These are phyloP conservation scores for Alternaria ventricosa DNA, from an alignment of 2,329 filamentous ascomycete genomes.

Conservation along the genomic window DNA sequence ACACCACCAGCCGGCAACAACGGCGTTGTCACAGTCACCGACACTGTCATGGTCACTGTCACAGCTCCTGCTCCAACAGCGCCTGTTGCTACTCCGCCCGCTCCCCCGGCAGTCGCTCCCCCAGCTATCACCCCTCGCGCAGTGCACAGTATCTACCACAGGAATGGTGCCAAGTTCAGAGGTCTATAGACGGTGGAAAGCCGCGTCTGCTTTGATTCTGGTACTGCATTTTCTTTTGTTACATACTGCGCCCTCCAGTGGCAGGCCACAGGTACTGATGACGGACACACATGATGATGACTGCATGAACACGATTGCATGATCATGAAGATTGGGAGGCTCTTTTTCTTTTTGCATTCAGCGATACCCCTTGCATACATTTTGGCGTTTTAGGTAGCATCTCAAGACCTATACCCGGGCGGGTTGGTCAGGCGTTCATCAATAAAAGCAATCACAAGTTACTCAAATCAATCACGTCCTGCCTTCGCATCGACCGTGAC, in stretches of 20 bases:
- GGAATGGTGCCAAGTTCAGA: slow-evolving; percentile 36
- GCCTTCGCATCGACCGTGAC: not conserved
- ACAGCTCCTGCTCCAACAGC: slow-evolving; percentile 22
- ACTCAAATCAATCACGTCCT: too few relatives aligned
- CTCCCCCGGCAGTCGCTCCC: slow-evolving; percentile 1
- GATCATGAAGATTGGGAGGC: not conserved
- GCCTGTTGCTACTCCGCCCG: slow-evolving; percentile 3
- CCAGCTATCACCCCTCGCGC: slow-evolving; percentile 2
- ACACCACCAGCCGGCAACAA: slow-evolving; percentile 8
- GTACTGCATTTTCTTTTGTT: not conserved
- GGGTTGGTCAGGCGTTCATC: not conserved
- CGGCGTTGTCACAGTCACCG: slow-evolving; percentile 32
- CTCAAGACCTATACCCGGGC: not conserved
- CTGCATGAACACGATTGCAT: not conserved
- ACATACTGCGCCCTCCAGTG: slow-evolving; percentile 1
- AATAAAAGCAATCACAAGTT: not conserved
- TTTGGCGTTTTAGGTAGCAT: slow-evolving; percentile 15
- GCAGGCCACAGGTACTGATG: slow-evolving; percentile 11
- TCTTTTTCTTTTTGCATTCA: not conserved
- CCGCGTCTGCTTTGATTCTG: not conserved
- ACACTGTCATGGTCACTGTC: slow-evolving; percentile 36
- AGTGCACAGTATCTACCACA: slow-evolving; percentile 10
- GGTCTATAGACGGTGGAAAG: slow-evolving; percentile 13
- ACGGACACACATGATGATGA: not conserved
- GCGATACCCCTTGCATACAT: slow-evolving; percentile 26